Evolutionary conservation across 1,139 yeast genomes (phyloP).

Genomic region (Yamadazyma taylorii): DNA sequence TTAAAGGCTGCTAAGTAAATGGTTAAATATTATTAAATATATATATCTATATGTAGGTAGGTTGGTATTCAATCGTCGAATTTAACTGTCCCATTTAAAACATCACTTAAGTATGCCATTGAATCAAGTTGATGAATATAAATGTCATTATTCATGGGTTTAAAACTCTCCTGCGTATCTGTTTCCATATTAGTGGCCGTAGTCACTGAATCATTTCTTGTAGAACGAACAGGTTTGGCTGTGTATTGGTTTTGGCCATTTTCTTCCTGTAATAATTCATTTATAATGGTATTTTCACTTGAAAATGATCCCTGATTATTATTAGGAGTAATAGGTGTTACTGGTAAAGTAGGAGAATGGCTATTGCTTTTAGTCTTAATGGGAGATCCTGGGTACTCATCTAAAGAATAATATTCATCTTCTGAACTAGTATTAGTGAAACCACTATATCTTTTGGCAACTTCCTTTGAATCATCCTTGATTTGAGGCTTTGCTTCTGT

Average conservation of each 20-base stretch:
- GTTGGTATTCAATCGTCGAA: slow-evolving; percentile 12
- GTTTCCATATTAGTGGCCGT: slow-evolving; percentile 1
- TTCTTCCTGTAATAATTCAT: slow-evolving; percentile 16
- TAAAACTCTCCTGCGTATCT: slow-evolving; percentile 7
- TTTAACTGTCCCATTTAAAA: slow-evolving; percentile 29
- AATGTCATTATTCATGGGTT: slow-evolving; percentile 8
- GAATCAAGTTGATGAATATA: slow-evolving; percentile 27
- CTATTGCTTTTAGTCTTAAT: slow-evolving; percentile 1
- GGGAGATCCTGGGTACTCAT: slow-evolving; percentile 19
- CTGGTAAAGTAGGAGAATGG: neutral
- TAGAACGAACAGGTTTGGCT: slow-evolving; percentile 4
- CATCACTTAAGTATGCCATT: slow-evolving; percentile 34
- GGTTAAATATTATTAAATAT: neutral
- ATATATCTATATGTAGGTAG: neutral
- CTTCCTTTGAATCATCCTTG: slow-evolving; percentile 9
- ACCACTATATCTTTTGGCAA: slow-evolving; percentile 13
- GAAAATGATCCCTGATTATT: slow-evolving; percentile 23
- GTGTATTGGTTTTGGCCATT: neutral
- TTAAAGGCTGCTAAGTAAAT: slow-evolving; percentile 23
- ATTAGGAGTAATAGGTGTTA: slow-evolving; percentile 4
- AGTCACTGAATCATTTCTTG: slow-evolving; percentile 1
- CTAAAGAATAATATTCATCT: slow-evolving; percentile 36
- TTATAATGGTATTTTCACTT: slow-evolving; percentile 36
- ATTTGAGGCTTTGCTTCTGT: too few species aligned
- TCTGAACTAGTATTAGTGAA: slow-evolving; percentile 18